phyloP scores from a whole-genome alignment of 1,284 basidiomycete species.

The Thecaphora thlaspeos region DNA sequence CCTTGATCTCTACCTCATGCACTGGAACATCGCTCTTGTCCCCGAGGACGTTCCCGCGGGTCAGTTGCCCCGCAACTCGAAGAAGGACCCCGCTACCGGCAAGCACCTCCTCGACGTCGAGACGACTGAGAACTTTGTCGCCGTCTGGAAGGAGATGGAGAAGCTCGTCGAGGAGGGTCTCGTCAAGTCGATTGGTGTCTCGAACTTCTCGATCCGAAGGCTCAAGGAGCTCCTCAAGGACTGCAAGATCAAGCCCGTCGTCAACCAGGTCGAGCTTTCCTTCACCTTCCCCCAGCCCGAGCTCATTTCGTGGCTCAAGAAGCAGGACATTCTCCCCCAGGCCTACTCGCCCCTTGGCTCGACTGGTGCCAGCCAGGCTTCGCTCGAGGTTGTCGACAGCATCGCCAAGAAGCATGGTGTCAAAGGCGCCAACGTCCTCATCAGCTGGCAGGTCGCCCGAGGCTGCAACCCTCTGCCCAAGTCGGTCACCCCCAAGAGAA shows the following conservation, averaged over 20 bases:
- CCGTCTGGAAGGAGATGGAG: conserved; percentile 45
- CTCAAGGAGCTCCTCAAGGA: conserved; percentile 43
- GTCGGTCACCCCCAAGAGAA: conserved; percentile 27
- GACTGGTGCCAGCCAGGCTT: conserved; percentile 34
- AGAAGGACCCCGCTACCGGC: conserved; percentile 45
- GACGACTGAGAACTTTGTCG: conserved; percentile 38
- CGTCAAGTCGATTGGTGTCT: conserved; percentile 66
- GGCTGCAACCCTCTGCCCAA: conserved; percentile 48
- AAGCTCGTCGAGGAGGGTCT: conserved; percentile 48
- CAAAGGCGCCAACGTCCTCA: conserved; percentile 41
- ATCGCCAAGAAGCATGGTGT: conserved; percentile 44
- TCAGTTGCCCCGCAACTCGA: conserved; percentile 42
- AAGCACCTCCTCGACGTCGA: conserved; percentile 72
- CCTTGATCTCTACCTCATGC: conserved; percentile 79
- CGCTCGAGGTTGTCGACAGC: conserved; percentile 37
- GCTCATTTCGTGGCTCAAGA: conserved; percentile 69
- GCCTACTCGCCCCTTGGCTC: conserved; percentile 49
- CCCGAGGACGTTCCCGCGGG: conserved; percentile 42
- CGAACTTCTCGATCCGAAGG: conserved; percentile 51
- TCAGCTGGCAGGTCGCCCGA: conserved; percentile 47
- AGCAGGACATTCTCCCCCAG: conserved; percentile 38
- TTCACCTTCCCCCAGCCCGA: conserved; percentile 68
- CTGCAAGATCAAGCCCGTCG: conserved; percentile 41
- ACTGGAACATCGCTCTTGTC: conserved; percentile 63
- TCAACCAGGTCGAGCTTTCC: conserved; percentile 53